These are phyloP conservation scores for Mycena alexandri DNA, from an alignment of 768 basidiomycete species.

Conservation along the genomic window DNA sequence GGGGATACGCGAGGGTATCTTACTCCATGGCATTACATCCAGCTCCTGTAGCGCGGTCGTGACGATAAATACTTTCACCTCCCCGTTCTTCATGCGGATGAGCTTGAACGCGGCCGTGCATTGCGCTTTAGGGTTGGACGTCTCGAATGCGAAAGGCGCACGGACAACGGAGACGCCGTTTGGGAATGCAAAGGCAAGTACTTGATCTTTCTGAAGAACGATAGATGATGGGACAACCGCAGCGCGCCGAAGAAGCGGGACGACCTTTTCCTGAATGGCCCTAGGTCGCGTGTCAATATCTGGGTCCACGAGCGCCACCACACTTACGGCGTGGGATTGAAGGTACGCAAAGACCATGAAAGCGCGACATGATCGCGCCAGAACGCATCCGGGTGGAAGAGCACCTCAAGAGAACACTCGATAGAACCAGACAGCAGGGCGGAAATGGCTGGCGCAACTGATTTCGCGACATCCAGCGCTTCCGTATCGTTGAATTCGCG, in stretches of 20 bases:
- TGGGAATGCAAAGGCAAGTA: conserved; percentile 21
- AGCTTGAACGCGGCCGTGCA: conserved; percentile 37
- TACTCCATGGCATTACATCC: conserved; percentile 25
- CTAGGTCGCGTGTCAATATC: conserved; percentile 1
- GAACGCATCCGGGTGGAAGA: conserved; percentile 42
- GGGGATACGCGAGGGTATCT: neutral
- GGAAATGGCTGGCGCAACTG: conserved; percentile 23
- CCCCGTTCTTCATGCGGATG: conserved; percentile 31
- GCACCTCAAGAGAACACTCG: conserved; percentile 10
- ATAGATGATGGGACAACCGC: conserved; percentile 24
- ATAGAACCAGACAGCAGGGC: conserved; percentile 14
- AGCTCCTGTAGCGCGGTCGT: conserved; percentile 32
- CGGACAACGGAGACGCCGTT: conserved; percentile 35
- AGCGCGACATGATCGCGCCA: conserved; percentile 49
- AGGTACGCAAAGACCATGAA: conserved; percentile 49
- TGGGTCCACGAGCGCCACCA: too few relatives aligned
- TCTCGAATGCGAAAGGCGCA: conserved; percentile 28
- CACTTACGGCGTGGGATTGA: conserved; percentile 33
- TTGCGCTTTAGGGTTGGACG: conserved; percentile 22
- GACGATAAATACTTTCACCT: conserved; percentile 32
- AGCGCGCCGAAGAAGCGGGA: conserved; percentile 26
- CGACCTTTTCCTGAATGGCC: conserved; percentile 14
- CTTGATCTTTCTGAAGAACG: conserved; percentile 26
- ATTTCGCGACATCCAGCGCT: conserved; percentile 27
- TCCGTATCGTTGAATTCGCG: conserved; percentile 16